phyloP scores from a whole-genome alignment of 768 basidiomycete genomes.

The Lepiota brunneoincarnata region DNA sequence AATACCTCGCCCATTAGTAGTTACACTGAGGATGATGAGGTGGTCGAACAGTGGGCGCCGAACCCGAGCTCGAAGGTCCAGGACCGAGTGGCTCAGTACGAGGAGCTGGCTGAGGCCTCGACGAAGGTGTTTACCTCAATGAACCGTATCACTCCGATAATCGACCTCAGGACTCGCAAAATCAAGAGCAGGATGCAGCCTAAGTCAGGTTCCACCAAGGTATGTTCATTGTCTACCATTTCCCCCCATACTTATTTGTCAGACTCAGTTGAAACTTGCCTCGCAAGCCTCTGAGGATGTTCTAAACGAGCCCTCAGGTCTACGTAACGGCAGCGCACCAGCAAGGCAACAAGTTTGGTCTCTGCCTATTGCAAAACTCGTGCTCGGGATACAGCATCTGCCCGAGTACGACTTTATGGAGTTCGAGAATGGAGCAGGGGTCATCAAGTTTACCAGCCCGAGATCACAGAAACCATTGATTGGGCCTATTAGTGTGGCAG shows the following conservation, averaged over 20 bases:
- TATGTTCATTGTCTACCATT: not conserved
- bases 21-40: constrained; percentile 3
- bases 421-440: not conserved
- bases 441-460: not conserved
- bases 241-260: too few species aligned
- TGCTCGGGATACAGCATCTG: not conserved
- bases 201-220: not conserved
- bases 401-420: not conserved
- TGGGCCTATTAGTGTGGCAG: not conserved
- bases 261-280: not conserved
- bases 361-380: constrained; percentile 3
- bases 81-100: not conserved
- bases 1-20: constrained; percentile 2
- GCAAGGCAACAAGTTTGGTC: not conserved
- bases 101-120: not conserved
- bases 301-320: constrained; percentile 1
- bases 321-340: not conserved
- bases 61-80: not conserved
- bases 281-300: not conserved
- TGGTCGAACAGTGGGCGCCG: not conserved
- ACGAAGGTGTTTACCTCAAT: not conserved
- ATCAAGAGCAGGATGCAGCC: constrained; percentile 6
- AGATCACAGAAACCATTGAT: not conserved
- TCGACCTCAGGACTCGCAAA: not conserved
- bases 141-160: not conserved